Evolutionary conservation across 257 asterid species (phyloP), one percentile per base, ranked within the genome.

Genomic region (Capsicum baccatum): DNA sequence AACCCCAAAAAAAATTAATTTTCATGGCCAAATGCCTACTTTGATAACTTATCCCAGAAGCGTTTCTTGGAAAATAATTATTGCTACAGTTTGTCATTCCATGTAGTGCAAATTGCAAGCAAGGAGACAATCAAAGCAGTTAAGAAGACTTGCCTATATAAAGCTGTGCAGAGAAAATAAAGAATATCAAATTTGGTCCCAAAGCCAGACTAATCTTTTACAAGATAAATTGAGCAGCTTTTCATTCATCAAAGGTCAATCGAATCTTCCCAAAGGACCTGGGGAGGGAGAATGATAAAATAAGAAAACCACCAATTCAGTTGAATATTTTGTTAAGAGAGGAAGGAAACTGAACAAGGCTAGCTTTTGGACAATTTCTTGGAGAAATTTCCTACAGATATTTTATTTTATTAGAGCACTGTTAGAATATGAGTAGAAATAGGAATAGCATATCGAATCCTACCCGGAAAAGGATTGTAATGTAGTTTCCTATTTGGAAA

Each of bases 241-340:
- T 70, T 70, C 79, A 42, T 70, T 44, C 79, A 70, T 44, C 79
- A 42, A 70, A 70, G 44, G 56, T 70, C 57, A 9, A 70, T 37
- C 39, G 54, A 68, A 39, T 68, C 54, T 68, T 68, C 54, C 78
- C 54, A 68, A 68, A 37, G 78, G n/a, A 37, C 11, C 2, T 4
- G 12, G 78, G 79, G 14, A 70, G 35, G 37, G 79, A 70, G 56
- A 44, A 17, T 17, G 17, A 35, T 70, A 70, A 42, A 70, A 44
- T 70, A 70, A 44, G 79, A 70, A 70, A 70, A 70, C 56, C 55
- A 70, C 56, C 79, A 17, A 44, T 70, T 70, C 79, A 70, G 79
- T 70, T 70, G 16, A 42, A 70, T 42, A 42, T 70, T 44, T 37
- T 37, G 78, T 70, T 70, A 42, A 69, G 19, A 15, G 33, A 70